A percentile compares a stretch with the other conserved stretches of the same genome.
Evolutionary conservation across 805 yeast species (phyloP).

Genomic region (Allodekkera sacchari): DNA sequence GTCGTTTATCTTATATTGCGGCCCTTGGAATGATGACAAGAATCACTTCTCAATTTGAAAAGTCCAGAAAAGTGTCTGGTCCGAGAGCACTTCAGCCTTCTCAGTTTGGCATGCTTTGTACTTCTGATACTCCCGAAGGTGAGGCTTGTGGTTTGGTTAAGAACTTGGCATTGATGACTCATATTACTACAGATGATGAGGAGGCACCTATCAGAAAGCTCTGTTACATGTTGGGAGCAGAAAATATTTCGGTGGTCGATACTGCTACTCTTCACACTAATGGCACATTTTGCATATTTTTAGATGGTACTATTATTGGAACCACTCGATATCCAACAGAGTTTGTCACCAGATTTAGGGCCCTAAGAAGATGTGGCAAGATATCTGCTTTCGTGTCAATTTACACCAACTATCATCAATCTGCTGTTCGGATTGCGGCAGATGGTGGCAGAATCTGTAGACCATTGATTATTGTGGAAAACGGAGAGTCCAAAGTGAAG

Average conservation of each 20-base stretch:
- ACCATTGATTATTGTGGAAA: constrained; percentile 81
- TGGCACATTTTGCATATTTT: constrained; percentile 76
- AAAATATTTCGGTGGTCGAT: constrained; percentile 72
- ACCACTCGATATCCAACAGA: constrained; percentile 79
- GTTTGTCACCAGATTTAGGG: constrained; percentile 73
- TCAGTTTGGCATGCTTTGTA: constrained; percentile 97
- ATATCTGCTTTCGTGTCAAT: constrained; percentile 88
- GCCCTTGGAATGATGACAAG: constrained; percentile 99
- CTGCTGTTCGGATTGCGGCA: constrained; percentile 94
- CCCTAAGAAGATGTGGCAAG: constrained; percentile 73
- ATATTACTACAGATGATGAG: constrained; percentile 96
- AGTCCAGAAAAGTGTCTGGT: constrained; percentile 95
- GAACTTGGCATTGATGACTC: constrained; percentile 96
- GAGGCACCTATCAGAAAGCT: constrained; percentile 77
- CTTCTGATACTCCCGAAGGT: constrained; percentile 99
- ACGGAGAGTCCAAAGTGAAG: constrained; percentile 61
- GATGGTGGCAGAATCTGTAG: constrained; percentile 99
- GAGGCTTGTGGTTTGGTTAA: constrained; percentile 99
- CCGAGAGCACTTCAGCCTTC: constrained; percentile 99
- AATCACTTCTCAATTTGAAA: constrained; percentile 97
- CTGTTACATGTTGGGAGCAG: constrained; percentile 82
- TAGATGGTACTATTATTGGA: constrained; percentile 93
- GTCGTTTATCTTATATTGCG: constrained; percentile 84
- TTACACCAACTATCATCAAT: constrained; percentile 81
- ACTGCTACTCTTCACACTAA: constrained; percentile 71